Conservation (phyloP, 176 grass and related monocot species). For the Avena insularis region DNA sequence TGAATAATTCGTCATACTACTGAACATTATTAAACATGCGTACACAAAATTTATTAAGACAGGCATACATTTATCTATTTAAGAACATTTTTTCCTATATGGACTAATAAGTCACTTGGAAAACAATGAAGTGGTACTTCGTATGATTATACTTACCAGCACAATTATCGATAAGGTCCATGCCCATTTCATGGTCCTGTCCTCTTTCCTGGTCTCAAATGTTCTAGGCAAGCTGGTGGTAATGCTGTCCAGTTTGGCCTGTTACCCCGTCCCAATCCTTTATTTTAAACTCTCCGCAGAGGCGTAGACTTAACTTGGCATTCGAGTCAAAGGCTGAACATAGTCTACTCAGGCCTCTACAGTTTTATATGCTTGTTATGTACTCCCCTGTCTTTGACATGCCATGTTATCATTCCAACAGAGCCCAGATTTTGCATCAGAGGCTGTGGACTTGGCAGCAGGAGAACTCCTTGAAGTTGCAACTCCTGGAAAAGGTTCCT, state of each 20-base stretch:
- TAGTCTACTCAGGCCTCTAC: not conserved
- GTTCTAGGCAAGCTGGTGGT: not conserved
- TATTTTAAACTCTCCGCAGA: not conserved
- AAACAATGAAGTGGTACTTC: not conserved
- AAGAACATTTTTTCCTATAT: not conserved
- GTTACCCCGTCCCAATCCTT: not conserved
- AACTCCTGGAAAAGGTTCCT: conserved; percentile 77
- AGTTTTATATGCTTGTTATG: not conserved
- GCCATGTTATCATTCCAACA: conserved; percentile 42
- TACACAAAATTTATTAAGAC: not conserved
- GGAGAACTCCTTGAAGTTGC: conserved; percentile 81
- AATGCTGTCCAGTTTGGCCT: conserved; percentile 1
- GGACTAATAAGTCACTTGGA: not conserved
- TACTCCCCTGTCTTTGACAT: conserved; percentile 25
- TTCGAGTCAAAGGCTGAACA: not conserved
- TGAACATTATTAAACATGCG: not conserved
- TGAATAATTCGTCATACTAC: not conserved
- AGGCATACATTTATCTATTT: not conserved
- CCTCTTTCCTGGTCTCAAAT: not conserved
- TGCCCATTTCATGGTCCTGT: conserved; percentile 11
- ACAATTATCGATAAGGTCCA: conserved; percentile 3
- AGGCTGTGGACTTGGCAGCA: conserved; percentile 65
- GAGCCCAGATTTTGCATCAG: conserved; percentile 65
- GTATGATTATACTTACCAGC: not conserved
- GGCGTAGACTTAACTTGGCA: not conserved